phyloP scores from a whole-genome alignment of 139 green algal species.

The Chlorella sorokiniana region DNA sequence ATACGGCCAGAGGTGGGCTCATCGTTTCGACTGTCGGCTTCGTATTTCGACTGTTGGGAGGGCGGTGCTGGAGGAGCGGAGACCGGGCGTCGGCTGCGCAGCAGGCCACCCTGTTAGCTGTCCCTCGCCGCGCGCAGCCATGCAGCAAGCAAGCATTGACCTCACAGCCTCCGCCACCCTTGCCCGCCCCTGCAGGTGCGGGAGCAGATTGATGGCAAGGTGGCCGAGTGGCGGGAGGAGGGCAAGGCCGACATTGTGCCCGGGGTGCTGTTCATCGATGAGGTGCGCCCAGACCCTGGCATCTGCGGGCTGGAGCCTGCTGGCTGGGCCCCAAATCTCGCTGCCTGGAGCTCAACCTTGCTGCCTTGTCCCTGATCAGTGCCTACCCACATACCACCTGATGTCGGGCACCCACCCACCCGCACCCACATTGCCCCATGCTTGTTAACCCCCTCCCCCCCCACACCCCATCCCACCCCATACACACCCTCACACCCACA shows the following conservation, averaged over 20 bases:
- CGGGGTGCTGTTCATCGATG: slow-evolving; percentile 97
- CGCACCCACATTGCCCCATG: not conserved
- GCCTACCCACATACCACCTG: not conserved
- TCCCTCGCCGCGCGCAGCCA: too few relatives aligned
- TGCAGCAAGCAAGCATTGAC: not conserved
- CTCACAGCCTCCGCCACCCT: not conserved
- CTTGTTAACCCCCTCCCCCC: not conserved
- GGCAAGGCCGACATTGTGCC: slow-evolving; percentile 99
- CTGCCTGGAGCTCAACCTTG: not conserved
- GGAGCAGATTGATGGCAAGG: slow-evolving; percentile 66
- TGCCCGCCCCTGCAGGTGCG: slow-evolving; percentile 67
- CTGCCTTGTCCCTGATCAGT: not conserved
- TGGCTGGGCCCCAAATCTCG: not conserved
- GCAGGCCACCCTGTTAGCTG: too few relatives aligned
- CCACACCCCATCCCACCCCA: not conserved
- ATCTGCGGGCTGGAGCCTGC: not conserved
- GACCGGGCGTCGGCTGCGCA: too few relatives aligned
- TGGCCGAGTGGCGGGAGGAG: slow-evolving; percentile 97
- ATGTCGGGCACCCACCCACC: not conserved
- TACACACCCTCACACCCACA: not conserved
- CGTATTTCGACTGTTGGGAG: too few relatives aligned
- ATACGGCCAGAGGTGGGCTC: slow-evolving; percentile 90
- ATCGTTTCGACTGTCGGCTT: not conserved
- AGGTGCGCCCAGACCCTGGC: slow-evolving; percentile 55
- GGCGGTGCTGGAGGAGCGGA: too few relatives aligned